Base-by-base conservation (phyloP, 2,329 filamentous ascomycete species). In the Cordyceps javanica region DNA sequence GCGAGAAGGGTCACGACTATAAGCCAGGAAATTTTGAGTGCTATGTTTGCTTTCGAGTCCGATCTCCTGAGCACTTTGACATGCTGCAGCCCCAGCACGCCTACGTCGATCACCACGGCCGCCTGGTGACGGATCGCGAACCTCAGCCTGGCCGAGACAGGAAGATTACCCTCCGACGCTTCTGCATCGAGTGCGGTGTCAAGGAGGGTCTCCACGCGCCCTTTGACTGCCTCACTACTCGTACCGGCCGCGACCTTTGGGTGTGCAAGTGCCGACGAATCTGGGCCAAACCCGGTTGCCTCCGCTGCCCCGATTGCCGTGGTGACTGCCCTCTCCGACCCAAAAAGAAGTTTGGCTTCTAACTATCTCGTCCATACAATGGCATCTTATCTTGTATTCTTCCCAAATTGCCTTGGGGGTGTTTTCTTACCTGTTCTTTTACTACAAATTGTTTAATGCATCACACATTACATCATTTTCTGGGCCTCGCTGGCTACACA, bases 111-210 rank as follows among this genome's bases (percentile, higher is more conserved):
- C 53, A 58, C 30, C 60, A 61, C 13, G 70, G 69, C 25, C 64
- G 62, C 25, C 59, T 70, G 19, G 62, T 74, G 23, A 65, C 62
- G 41, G 65, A 66, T 53, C 64, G 69, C 57, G 61, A 68, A 28
- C 67, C 69, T 13, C 59, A 62, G 14, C 58, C 64, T 3, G 61
- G 60, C 10, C 50, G 45, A n/a, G 70, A 72, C 58, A 65, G 63
- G n/a, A 58, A 66, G 32, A 61, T 70, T 21, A 61, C 65, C 52
- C 65, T 76, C 8, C 70, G 73, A 8, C 68, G 73, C 23, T 76
- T 74, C 60, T 76, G 73, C 60, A 71, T 76, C 52, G 71, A 70
- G 21, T 76, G 73, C 46, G 73, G 73, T n/a, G 68, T 76, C 46
- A 63, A 64, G 25, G 61, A 67, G 23, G 73, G 72, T 2, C 62